These are phyloP conservation scores for Decorospora gaudefroyi DNA, from an alignment of 2,329 filamentous ascomycete genomes.

Conservation along the genomic window DNA sequence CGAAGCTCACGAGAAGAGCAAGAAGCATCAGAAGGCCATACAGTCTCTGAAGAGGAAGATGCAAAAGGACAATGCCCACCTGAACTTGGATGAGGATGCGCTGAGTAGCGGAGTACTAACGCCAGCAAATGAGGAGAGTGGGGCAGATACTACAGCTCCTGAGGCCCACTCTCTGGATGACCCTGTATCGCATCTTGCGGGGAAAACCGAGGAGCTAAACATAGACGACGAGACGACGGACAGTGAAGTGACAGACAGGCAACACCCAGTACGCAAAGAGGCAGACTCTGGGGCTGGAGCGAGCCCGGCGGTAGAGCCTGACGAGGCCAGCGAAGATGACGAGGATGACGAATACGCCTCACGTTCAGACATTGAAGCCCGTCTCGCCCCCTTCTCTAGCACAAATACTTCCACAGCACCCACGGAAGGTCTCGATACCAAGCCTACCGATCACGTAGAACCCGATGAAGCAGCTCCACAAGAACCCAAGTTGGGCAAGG, in stretches of 20 bases:
- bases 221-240: constrained; percentile 19
- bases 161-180: constrained; percentile 49
- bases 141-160: constrained; percentile 7
- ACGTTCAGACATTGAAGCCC: constrained; percentile 44
- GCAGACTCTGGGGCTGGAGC: background rate
- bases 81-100: constrained; percentile 53
- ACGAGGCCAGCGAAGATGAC: constrained; percentile 22
- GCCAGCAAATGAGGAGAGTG: constrained; percentile 42
- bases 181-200: constrained; percentile 22
- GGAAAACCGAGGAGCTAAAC: constrained; percentile 21
- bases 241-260: constrained; percentile 14
- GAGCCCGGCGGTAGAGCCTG: constrained; percentile 5
- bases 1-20: constrained; percentile 91
- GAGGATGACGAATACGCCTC: constrained; percentile 47
- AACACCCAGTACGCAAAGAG: background rate
- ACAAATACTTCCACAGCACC: constrained; percentile 13
- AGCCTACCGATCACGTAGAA: constrained; percentile 7
- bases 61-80: constrained; percentile 72
- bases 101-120: constrained; percentile 41
- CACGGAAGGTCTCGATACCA: constrained; percentile 8
- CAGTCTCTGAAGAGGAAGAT: constrained; percentile 80
- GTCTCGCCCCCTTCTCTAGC: constrained; percentile 30
- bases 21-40: constrained; percentile 89
- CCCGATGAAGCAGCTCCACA: constrained; percentile 6
- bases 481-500: constrained; percentile 53